Conservation (phyloP, 2,329 filamentous ascomycete genomes). For the Geoglossum cookeanum region DNA sequence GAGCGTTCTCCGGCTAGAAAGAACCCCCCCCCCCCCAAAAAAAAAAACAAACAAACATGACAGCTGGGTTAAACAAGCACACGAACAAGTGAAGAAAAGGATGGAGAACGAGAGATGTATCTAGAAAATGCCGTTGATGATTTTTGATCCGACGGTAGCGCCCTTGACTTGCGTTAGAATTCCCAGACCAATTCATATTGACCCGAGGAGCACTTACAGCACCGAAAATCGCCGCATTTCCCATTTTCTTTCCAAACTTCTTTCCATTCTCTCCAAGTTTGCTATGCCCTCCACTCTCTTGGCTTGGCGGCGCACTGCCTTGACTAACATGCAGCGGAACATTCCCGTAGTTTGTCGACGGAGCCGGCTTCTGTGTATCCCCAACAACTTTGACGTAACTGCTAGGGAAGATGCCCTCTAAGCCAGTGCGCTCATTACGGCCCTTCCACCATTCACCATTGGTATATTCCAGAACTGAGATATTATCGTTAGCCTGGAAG, state of each 20-base stretch:
- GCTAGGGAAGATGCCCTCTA: conserved; percentile 87
- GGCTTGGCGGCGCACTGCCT: not conserved
- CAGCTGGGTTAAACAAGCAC: conserved; percentile 19
- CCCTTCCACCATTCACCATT: conserved; percentile 97
- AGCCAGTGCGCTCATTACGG: conserved; percentile 59
- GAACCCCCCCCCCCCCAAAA: too few relatives aligned
- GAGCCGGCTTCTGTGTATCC: conserved; percentile 27
- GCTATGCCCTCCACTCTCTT: not conserved
- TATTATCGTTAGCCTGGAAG: conserved; percentile 60
- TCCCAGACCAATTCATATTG: not conserved
- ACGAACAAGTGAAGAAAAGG: not conserved
- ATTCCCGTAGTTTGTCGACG: conserved; percentile 2
- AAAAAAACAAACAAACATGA: conserved; percentile 29
- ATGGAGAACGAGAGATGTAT: not conserved
- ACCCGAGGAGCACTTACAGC: not conserved
- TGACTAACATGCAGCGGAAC: conserved; percentile 3
- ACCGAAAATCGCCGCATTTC: conserved; percentile 5
- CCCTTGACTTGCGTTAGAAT: not conserved
- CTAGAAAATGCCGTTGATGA: conserved; percentile 5
- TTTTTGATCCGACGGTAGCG: conserved; percentile 5
- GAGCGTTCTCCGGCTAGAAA: too few relatives aligned
- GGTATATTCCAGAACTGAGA: conserved; percentile 79
- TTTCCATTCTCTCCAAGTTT: conserved; percentile 1
- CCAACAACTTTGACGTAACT: conserved; percentile 64
- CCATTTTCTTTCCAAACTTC: conserved; percentile 6